Base-by-base conservation (phyloP, 1,284 basidiomycete species). In the Cryptococcus neoformans region DNA sequence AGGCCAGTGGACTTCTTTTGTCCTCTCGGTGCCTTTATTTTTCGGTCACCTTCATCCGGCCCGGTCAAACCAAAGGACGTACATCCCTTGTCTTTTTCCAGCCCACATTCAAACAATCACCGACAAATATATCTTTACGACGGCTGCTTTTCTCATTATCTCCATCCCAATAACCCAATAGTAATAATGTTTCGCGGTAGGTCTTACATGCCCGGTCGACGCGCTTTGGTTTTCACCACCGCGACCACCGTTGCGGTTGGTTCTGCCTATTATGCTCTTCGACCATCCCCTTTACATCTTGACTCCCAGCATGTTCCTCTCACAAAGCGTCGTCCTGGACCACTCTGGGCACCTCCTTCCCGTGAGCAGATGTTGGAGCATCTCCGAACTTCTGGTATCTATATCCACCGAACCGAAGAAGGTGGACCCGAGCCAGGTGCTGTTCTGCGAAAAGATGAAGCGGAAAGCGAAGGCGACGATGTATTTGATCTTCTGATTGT, bases 401-500 rank as follows among this genome's bases (percentile, higher is more conserved):
- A 65, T 65, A 64, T 75, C 56, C 62, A 67, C 44, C 58, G 74
- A 56, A 72, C 71, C 3, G 28, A 53, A 6, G 57, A 69, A 46
- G 68, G 69, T 46, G 67, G 72, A 35, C 66, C 68, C 14, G 65
- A 68, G 54, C 68, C 68, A 28, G 66, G 64, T 41, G 53, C 64
- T 16, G 68, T 71, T 8, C 53, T 72, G 34, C 47, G 45, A 2
- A 64, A 69, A 14, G 62, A 72, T 37, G 66, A 66, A 48, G 56
- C 61, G 9, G 58, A 63, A 28, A 59, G 62, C 35, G 70, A 69
- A 17, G 65, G 65, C 14, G 82, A 84, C 11, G 83, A 85, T 65
- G 88, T 89, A 61, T 92, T 92, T 73, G 78, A 97, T 60, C 81
- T 96, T 44, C 80, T 97, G 60, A 85, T 97, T 53, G 90, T 95